Evolutionary conservation across 768 basidiomycete genomes (phyloP).

Genomic region (Boletus speciosus): DNA sequence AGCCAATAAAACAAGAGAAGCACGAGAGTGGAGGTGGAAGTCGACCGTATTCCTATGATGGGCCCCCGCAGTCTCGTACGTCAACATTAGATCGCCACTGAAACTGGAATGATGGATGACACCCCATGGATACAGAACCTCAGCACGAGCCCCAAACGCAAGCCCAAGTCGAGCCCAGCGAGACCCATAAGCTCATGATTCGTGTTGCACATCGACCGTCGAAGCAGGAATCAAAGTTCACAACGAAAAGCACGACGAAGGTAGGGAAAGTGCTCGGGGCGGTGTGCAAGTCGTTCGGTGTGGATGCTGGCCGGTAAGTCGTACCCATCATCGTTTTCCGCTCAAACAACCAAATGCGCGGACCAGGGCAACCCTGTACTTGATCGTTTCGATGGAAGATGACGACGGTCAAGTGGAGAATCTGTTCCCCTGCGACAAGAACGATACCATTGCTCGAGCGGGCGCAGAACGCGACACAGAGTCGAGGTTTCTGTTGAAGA

Average conservation of each 20-base stretch:
- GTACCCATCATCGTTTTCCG: not conserved
- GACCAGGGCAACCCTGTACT: slow-evolving; percentile 21
- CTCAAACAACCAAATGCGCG: not conserved
- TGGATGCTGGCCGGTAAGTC: slow-evolving; percentile 23
- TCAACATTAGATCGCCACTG: not conserved
- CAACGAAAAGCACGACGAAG: slow-evolving; percentile 29
- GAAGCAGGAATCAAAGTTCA: slow-evolving; percentile 32
- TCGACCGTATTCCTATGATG: not conserved
- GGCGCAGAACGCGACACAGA: slow-evolving; percentile 25
- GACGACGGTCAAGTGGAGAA: slow-evolving; percentile 26
- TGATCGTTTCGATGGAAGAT: slow-evolving; percentile 24
- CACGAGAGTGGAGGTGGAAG: not conserved
- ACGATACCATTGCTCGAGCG: slow-evolving; percentile 25
- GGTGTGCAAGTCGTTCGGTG: slow-evolving; percentile 29
- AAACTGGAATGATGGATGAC: not conserved
- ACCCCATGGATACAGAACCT: slow-evolving; percentile 1
- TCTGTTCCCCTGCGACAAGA: slow-evolving; percentile 29
- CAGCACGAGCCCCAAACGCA: not conserved
- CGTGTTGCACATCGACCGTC: slow-evolving; percentile 31
- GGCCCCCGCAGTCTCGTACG: slow-evolving; percentile 9
- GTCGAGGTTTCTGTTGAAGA: slow-evolving; percentile 23
- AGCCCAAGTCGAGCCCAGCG: slow-evolving; percentile 3
- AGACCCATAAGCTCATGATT: slow-evolving; percentile 21
- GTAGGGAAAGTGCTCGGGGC: slow-evolving; percentile 26
- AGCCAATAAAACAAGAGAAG: slow-evolving; percentile 19